Percentiles rank a stretch among this genome's conserved stretches.
These are phyloP conservation scores for Eucalyptus rudis DNA, from an alignment of 345 rosid species.

Conservation along the genomic window DNA sequence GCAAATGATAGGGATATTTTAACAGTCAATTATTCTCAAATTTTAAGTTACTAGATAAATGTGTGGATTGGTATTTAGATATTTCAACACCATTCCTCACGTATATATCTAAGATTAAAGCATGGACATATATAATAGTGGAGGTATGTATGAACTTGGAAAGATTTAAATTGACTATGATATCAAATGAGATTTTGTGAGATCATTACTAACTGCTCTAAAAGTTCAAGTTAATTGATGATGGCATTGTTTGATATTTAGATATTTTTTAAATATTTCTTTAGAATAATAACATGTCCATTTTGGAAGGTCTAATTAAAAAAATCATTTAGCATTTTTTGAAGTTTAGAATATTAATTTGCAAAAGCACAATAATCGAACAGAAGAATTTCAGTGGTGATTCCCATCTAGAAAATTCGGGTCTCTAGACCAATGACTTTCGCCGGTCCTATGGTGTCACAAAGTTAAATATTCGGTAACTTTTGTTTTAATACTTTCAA, in stretches of 20 bases:
- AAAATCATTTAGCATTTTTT: neutral
- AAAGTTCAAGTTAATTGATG: neutral
- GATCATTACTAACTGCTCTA: neutral
- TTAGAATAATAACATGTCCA: neutral
- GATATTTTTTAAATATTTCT: neutral
- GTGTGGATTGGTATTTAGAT: neutral
- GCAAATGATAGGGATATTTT: neutral
- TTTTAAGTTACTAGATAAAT: neutral
- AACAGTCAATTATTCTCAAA: neutral
- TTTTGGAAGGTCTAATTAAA: neutral
- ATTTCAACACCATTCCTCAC: neutral
- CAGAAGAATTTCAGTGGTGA: neutral
- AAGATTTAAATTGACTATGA: neutral
- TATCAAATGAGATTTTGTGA: neutral
- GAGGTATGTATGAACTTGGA: neutral
- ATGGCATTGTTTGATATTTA: neutral
- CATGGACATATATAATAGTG: neutral
- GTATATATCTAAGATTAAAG: neutral
- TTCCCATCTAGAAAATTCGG: neutral
- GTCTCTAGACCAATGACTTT: neutral
- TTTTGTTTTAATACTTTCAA: neutral
- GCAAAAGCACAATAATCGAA: neutral
- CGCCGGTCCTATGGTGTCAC: neutral
- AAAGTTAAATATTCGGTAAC: neutral
- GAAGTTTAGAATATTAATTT: neutral